Evolutionary conservation across 306 rosid genomes (phyloP).

Genomic region (Cicer arietinum): DNA sequence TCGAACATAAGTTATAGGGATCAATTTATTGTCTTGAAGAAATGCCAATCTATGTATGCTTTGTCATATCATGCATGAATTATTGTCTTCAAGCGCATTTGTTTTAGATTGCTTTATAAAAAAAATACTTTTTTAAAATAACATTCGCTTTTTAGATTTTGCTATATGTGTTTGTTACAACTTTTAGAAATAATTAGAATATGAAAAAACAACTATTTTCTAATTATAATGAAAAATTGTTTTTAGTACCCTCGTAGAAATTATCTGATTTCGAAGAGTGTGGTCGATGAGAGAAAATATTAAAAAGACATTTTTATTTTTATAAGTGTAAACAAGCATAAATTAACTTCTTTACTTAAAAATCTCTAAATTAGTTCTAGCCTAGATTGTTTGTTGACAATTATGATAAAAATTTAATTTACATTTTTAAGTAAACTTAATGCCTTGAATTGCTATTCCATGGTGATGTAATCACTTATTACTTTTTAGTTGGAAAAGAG

Average conservation of each 20-base stretch:
- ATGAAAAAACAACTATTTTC: neutral
- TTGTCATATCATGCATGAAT: neutral
- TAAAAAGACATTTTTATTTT: too few species aligned
- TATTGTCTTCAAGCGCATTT: too few species aligned
- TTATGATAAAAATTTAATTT: conserved; percentile 9
- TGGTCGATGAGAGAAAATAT: neutral
- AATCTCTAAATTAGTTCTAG: neutral
- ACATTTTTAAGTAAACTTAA: conserved; percentile 11
- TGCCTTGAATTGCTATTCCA: conserved; percentile 3
- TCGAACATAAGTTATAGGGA: too few species aligned
- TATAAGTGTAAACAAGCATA: neutral
- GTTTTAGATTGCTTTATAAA: neutral
- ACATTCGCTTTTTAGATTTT: neutral
- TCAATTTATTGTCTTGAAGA: neutral
- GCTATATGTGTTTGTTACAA: neutral
- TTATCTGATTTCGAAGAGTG: neutral
- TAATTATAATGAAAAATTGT: neutral
- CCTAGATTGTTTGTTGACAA: neutral
- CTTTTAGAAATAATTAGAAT: neutral
- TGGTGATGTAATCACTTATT: neutral
- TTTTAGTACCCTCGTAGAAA: neutral
- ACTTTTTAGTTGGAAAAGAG: conserved; percentile 33
- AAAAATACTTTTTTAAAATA: neutral
- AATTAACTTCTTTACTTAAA: neutral
- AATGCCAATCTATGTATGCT: neutral